phyloP scores from a whole-genome alignment of 1,284 basidiomycete genomes.

The Jaminaea rosea region DNA sequence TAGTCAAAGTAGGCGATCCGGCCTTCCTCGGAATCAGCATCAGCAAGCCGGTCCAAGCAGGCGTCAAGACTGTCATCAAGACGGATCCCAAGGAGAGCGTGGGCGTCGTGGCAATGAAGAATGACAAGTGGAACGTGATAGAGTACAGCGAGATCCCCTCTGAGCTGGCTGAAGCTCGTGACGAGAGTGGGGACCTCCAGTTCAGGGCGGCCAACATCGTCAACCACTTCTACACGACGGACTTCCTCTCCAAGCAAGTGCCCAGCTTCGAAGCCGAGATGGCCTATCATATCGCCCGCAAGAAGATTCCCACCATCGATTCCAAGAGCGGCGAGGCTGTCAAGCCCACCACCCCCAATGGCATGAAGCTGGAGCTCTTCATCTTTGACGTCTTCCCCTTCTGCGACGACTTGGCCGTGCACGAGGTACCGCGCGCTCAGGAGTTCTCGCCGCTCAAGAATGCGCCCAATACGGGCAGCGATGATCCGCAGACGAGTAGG shows the following conservation, averaged over 20 bases:
- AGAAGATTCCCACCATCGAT: constrained; percentile 79
- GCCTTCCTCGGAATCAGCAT: constrained; percentile 92
- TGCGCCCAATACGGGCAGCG: constrained; percentile 84
- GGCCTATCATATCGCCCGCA: constrained; percentile 93
- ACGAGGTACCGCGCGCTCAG: constrained; percentile 78
- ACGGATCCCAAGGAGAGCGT: constrained; percentile 77
- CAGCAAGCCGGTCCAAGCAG: constrained; percentile 71
- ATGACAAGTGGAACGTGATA: constrained; percentile 77
- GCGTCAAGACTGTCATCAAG: constrained; percentile 94
- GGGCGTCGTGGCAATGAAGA: constrained; percentile 80
- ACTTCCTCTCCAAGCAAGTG: constrained; percentile 71
- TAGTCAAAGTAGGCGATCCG: constrained; percentile 93
- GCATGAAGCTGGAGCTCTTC: constrained; percentile 83
- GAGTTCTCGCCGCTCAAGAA: constrained; percentile 98
- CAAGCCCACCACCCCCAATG: constrained; percentile 84
- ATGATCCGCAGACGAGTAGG: constrained; percentile 81
- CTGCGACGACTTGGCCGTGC: constrained; percentile 60
- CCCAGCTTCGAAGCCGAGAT: constrained; percentile 71
- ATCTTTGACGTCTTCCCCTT: background rate
- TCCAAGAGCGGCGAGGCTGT: constrained; percentile 57
- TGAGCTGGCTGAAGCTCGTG: constrained; percentile 68
- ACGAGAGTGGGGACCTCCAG: constrained; percentile 57
- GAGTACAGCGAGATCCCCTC: constrained; percentile 94
- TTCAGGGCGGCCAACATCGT: constrained; percentile 96
- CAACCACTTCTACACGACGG: constrained; percentile 93